Evolutionary conservation across 2,329 filamentous ascomycete species (phyloP), one percentile per base, ranked within the genome.

Genomic region (Verticillium tricorpus): DNA sequence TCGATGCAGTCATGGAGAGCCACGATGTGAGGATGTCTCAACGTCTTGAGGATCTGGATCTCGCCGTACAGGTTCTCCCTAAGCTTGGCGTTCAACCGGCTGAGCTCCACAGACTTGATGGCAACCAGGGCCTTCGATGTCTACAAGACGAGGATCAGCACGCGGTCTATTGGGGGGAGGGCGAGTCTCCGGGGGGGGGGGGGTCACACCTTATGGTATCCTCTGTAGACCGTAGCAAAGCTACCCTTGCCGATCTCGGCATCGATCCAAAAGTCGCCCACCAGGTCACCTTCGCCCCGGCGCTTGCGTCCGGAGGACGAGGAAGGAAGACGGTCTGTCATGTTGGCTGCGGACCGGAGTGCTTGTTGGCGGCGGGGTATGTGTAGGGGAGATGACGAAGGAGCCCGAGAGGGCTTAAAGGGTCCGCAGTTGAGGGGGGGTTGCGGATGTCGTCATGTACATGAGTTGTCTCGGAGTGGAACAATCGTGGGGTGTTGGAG

Each of bases 21-120:
- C 67, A 98, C 95, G 69, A 99, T 97, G 73, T 99, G 95, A 32
- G 95, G 95, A 76, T 99, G 95, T 63, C 95, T 91, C 32, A 99
- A 85, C 66, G 88, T 91, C 77, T 95, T 95, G 71, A 99, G 88
- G 66, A 99, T 99, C 69, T 94, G 85, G 74, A 99, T 98, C 80
- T 99, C 95, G 71, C 90, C 89, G 69, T 95, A 93, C 59, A 99
- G 87, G 76, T 98, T 99, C 66, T 97, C 93, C 73, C 94, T 96
- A 61, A 99, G 86, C 79, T 98, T 98, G 80, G 91, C 93, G 77
- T 96, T 97, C 28, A 99, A 84, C 72, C 95, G 94, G 67, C 84
- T 85, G 68, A 96, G 85, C 71, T 96, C 92, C 75, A 99, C 95
- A 31, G 93, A 96, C 77, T 99, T 99, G 85, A 99, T 92, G 64